Percentiles rank a stretch among this genome's conserved stretches.
phyloP scores from a whole-genome alignment of 106 monocot species.

The Phalaenopsis aphrodite region DNA sequence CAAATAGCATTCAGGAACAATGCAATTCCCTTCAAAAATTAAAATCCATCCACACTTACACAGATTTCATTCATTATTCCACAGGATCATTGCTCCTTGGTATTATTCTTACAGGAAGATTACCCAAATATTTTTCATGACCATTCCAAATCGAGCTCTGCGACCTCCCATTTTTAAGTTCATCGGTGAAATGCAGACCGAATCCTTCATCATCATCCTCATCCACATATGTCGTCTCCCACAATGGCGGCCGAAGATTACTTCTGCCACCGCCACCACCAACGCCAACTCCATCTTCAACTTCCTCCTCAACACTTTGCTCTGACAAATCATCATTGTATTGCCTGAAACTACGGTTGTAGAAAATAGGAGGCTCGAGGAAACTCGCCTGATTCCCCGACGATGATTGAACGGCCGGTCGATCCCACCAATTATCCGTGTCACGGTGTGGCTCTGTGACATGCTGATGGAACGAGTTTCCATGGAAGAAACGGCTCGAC shows the following conservation, averaged over 20 bases:
- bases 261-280: conserved; percentile 1
- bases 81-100: conserved; percentile 66
- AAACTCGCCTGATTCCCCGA: conserved; percentile 35
- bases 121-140: conserved; percentile 14
- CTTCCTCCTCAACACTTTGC: conserved; percentile 17
- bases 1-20: not conserved
- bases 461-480: conserved; percentile 10
- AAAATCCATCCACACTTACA: not conserved
- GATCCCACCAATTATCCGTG: conserved; percentile 52
- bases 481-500: conserved; percentile 33
- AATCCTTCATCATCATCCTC: conserved; percentile 23
- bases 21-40: not conserved
- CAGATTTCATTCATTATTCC: not conserved
- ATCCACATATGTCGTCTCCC: conserved; percentile 29
- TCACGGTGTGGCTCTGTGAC: conserved; percentile 2
- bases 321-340: conserved; percentile 29
- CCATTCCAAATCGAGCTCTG: not conserved
- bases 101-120: conserved; percentile 51
- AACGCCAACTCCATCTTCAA: not conserved
- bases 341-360: conserved; percentile 13
- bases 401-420: conserved; percentile 4
- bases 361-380: conserved; percentile 39
- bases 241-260: conserved; percentile 6
- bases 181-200: conserved; percentile 37
- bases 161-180: conserved; percentile 10